Percentiles rank a stretch among this genome's conserved stretches.
phyloP scores from a whole-genome alignment of 495 filamentous ascomycete genomes.

The Symbiotaphrina buchneri region DNA sequence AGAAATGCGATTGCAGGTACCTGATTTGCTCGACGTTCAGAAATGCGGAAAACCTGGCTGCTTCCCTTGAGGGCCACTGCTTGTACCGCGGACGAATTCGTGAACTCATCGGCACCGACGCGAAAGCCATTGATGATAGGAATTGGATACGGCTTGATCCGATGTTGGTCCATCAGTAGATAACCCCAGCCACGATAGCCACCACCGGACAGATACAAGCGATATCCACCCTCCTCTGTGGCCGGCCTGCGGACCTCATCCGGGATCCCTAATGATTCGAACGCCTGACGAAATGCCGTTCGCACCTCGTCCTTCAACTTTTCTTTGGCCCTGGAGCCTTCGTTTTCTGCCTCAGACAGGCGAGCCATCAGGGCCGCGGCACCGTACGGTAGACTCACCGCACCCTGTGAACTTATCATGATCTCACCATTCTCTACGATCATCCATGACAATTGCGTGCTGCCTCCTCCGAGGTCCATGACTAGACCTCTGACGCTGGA shows the following conservation, averaged over 20 bases:
- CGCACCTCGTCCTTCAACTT: constrained; percentile 32
- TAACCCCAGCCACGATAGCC: constrained; percentile 85
- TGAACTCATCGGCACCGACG: constrained; percentile 35
- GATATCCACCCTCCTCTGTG: constrained; percentile 29
- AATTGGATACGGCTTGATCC: constrained; percentile 56
- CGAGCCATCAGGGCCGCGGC: constrained; percentile 56
- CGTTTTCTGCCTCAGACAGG: constrained; percentile 14
- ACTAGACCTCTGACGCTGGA: constrained; percentile 43
- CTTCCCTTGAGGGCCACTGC: constrained; percentile 19
- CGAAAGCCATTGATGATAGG: constrained; percentile 67
- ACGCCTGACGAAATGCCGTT: constrained; percentile 34
- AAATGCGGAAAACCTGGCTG: constrained; percentile 50
- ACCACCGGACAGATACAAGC: constrained; percentile 71
- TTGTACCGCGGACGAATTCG: constrained; percentile 33
- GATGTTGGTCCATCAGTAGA: constrained; percentile 46
- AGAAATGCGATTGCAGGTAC: constrained; percentile 68
- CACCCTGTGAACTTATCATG: constrained; percentile 21
- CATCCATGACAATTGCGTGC: constrained; percentile 78
- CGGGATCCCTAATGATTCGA: constrained; percentile 31
- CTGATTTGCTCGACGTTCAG: constrained; percentile 55
- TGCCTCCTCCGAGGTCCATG: constrained; percentile 79
- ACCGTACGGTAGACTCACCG: constrained; percentile 55
- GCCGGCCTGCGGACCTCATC: constrained; percentile 18
- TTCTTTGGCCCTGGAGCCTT: constrained; percentile 12
- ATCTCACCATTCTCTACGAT: constrained; percentile 28